These are phyloP conservation scores for Gigaspora rosea DNA, from an alignment of 192 early-diverging fungal species.

Conservation along the genomic window DNA sequence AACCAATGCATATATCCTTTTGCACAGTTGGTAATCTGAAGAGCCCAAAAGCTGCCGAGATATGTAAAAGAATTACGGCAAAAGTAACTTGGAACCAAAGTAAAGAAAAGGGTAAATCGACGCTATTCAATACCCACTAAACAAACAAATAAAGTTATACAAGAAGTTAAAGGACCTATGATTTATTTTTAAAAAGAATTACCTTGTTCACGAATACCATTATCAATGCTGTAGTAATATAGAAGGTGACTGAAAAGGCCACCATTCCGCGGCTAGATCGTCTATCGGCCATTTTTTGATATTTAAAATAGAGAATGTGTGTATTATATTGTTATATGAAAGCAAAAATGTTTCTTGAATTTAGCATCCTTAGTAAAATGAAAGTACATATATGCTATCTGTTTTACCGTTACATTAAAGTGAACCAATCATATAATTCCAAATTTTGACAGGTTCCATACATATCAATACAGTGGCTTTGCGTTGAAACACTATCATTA, in stretches of 20 bases:
- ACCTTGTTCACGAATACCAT: conserved; percentile 53
- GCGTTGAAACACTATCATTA: too few species aligned
- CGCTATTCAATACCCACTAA: conserved; percentile 54
- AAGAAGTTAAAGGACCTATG: not conserved
- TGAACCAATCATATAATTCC: too few species aligned
- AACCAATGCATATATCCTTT: conserved; percentile 27
- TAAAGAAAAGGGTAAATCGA: conserved; percentile 52
- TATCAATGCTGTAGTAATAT: conserved; percentile 46
- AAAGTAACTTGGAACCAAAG: conserved; percentile 58
- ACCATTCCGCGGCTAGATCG: conserved; percentile 34
- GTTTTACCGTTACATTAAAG: too few species aligned
- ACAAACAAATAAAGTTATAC: not conserved
- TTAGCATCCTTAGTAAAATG: too few species aligned
- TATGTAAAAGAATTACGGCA: conserved; percentile 50
- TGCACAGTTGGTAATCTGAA: conserved; percentile 44
- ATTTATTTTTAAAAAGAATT: not conserved
- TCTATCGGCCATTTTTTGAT: not conserved
- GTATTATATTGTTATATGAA: too few species aligned
- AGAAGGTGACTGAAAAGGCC: conserved; percentile 41
- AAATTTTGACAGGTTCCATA: too few species aligned
- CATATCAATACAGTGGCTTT: too few species aligned
- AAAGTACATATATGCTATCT: too few species aligned
- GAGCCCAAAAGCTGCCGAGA: conserved; percentile 33
- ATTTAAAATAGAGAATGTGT: not conserved
- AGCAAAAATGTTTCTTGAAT: too few species aligned